Conservation (phyloP, 2,329 filamentous ascomycete species). For the Bipolaris bicolor region DNA sequence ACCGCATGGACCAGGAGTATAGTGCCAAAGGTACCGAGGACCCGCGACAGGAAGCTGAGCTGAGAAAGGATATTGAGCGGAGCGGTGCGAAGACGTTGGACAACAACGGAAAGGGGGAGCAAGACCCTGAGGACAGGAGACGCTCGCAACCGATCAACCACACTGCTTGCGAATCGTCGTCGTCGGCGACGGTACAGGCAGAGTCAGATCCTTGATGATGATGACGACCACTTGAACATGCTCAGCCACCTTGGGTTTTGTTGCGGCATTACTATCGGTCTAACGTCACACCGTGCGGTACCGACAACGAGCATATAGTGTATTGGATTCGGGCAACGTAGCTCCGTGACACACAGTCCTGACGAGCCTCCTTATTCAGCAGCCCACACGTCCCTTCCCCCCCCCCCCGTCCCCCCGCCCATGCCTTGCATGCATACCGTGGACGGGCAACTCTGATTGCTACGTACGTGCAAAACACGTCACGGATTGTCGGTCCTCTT, state of each 20-base stretch:
- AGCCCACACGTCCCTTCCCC: not conserved
- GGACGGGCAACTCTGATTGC: not conserved
- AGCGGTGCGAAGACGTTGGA: slow-evolving; percentile 16
- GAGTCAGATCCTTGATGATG: slow-evolving; percentile 9
- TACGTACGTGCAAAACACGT: slow-evolving; percentile 1
- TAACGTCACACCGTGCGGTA: slow-evolving; percentile 1
- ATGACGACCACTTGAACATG: slow-evolving; percentile 1
- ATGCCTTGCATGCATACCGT: not conserved
- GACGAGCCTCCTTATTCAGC: not conserved
- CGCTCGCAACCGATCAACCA: slow-evolving; percentile 4
- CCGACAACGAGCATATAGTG: not conserved
- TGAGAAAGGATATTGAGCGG: slow-evolving; percentile 23
- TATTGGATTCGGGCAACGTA: slow-evolving; percentile 1
- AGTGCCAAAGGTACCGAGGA: slow-evolving; percentile 22
- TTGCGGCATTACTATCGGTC: slow-evolving; percentile 9
- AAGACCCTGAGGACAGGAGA: slow-evolving; percentile 20
- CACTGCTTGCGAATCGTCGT: not conserved
- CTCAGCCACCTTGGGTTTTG: not conserved
- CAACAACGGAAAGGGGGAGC: slow-evolving; percentile 16
- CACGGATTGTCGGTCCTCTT: slow-evolving; percentile 2
- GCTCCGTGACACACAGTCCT: not conserved
- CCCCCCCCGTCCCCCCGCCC: not conserved
- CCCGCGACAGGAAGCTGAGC: slow-evolving; percentile 23
- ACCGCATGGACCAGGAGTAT: slow-evolving; percentile 41
- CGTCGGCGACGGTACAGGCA: slow-evolving; percentile 1